Evolutionary conservation across 768 basidiomycete genomes (phyloP).

Genomic region (Podaxis sp.): DNA sequence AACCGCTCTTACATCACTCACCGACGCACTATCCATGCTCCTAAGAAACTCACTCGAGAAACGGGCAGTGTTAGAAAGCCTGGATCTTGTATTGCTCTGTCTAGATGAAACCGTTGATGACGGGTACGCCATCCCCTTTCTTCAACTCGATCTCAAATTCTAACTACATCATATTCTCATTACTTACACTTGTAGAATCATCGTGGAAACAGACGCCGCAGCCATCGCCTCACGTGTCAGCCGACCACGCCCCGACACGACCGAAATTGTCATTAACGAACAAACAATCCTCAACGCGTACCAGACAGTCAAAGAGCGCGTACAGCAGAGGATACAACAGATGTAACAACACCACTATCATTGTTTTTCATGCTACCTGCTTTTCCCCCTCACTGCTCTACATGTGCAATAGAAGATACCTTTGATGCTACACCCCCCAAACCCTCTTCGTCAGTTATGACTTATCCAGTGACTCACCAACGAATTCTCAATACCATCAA

Average conservation of each 20-base stretch:
- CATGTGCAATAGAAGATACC: conserved; percentile 12
- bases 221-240: conserved; percentile 96
- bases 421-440: neutral
- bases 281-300: conserved; percentile 94
- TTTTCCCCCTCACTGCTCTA: neutral
- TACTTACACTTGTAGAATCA: conserved; percentile 56
- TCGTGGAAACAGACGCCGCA: conserved; percentile 93
- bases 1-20: conserved; percentile 77
- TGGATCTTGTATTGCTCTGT: conserved; percentile 89
- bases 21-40: conserved; percentile 82
- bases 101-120: conserved; percentile 98
- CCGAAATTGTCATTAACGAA: conserved; percentile 98
- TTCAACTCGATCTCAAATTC: neutral
- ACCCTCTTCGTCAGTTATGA: too few species aligned
- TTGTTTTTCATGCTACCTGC: neutral
- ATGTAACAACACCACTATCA: conserved; percentile 39
- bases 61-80: conserved; percentile 88
- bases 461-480: too few species aligned
- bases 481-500: too few species aligned
- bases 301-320: conserved; percentile 82
- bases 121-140: conserved; percentile 60
- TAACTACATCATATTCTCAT: neutral
- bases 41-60: conserved; percentile 94
- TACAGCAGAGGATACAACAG: conserved; percentile 80
- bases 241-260: conserved; percentile 87